These are phyloP conservation scores for Lecanosticta acicola DNA, from an alignment of 2,329 filamentous ascomycete genomes.

Conservation along the genomic window DNA sequence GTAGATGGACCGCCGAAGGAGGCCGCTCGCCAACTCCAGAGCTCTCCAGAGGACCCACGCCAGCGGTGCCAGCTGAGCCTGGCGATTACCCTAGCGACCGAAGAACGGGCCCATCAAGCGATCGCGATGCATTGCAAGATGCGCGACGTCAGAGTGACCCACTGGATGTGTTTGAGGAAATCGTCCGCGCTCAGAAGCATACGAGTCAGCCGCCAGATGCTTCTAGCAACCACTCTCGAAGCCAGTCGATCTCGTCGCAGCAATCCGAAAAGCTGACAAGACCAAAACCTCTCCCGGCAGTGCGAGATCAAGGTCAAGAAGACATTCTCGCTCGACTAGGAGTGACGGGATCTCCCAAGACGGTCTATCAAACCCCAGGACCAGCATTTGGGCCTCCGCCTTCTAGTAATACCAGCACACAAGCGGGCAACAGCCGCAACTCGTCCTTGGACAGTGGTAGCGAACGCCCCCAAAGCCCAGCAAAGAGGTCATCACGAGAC, in stretches of 20 bases:
- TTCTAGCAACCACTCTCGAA: constrained; percentile 21
- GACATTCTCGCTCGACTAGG: constrained; percentile 34
- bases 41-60: constrained; percentile 15
- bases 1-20: constrained; percentile 16
- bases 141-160: constrained; percentile 8
- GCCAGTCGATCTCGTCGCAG: constrained; percentile 25
- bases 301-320: constrained; percentile 30
- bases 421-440: constrained; percentile 12
- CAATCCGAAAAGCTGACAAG: constrained; percentile 17
- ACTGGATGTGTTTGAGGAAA: constrained; percentile 29
- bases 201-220: constrained; percentile 3
- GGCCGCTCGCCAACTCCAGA: constrained; percentile 14
- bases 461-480: too few relatives aligned
- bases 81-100: not conserved
- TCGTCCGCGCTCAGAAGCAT: constrained; percentile 20
- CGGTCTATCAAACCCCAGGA: constrained; percentile 35
- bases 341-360: constrained; percentile 34
- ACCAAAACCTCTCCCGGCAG: constrained; percentile 24
- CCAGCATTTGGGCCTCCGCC: constrained; percentile 32
- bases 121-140: too few relatives aligned
- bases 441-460: constrained; percentile 11
- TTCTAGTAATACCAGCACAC: constrained; percentile 1
- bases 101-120: too few relatives aligned
- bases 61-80: constrained; percentile 1
- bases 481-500: too few relatives aligned